Conservation (phyloP, 345 rosid genomes). For the Jatropha curcas region DNA sequence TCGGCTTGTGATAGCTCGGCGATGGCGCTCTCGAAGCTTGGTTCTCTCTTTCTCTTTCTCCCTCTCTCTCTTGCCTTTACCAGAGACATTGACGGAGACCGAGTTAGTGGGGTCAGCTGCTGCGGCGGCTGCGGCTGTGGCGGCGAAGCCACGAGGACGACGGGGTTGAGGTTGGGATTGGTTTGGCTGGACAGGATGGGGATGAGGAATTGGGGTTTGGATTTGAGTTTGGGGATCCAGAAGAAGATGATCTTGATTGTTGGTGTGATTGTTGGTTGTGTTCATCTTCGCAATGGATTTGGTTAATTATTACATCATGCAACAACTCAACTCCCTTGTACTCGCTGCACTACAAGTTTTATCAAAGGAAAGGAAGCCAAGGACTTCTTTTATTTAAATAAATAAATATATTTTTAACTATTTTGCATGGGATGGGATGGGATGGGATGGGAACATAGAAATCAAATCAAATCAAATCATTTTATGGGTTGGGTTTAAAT, state of each 20-base stretch:
- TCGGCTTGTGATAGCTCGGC: constrained; percentile 94
- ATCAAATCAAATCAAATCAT: no score
- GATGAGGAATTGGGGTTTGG: constrained; percentile 9
- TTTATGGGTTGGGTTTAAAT: no score
- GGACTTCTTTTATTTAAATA: no score
- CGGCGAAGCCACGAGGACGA: constrained; percentile 79
- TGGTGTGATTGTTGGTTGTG: not conserved
- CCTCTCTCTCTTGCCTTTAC: constrained; percentile 79
- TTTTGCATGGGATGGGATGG: no score
- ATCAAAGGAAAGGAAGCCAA: no score
- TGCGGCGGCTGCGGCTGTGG: constrained; percentile 55
- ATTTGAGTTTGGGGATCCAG: constrained; percentile 16
- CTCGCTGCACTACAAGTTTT: no score
- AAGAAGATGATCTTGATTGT: constrained; percentile 11
- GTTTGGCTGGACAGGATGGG: constrained; percentile 17
- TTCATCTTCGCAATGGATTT: constrained; percentile 2
- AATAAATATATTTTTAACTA: no score
- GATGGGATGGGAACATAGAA: no score
- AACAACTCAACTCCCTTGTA: no score
- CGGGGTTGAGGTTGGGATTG: constrained; percentile 46
- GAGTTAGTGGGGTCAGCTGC: constrained; percentile 22
- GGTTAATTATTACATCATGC: no score
- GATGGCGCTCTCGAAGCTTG: constrained; percentile 92
- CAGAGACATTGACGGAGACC: constrained; percentile 14
- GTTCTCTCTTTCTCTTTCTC: constrained; percentile 97